phyloP scores from a whole-genome alignment of 306 rosid species.

The Sphenostylis stenocarpa region DNA sequence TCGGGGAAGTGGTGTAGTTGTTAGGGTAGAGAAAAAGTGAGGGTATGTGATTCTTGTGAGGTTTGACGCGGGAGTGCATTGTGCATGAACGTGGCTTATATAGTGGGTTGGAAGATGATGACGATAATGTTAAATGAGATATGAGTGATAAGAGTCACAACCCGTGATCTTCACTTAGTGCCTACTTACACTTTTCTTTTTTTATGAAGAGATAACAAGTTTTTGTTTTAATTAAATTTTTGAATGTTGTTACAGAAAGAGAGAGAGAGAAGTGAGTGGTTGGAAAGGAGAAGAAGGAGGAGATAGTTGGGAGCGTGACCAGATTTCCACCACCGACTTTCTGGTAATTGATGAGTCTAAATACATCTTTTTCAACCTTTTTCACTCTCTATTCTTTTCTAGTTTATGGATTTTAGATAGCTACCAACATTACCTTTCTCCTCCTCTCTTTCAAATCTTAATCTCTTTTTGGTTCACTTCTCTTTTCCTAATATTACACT shows the following conservation, averaged over 20 bases:
- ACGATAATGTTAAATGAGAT: not conserved
- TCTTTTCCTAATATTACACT: no score
- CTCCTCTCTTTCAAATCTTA: not conserved
- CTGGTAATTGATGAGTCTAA: conserved; percentile 25
- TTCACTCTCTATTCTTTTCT: not conserved
- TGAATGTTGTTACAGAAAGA: no score
- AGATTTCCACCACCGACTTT: conserved; percentile 49
- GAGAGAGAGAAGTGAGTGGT: no score
- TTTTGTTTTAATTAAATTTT: no score
- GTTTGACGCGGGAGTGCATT: conserved; percentile 14
- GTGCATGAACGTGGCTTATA: conserved; percentile 46
- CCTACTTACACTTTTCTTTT: conserved; percentile 3
- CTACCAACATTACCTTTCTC: not conserved
- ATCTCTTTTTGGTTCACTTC: no score
- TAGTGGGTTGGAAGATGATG: conserved; percentile 29
- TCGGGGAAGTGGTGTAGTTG: not conserved
- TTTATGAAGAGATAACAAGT: no score
- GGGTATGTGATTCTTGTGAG: conserved; percentile 22
- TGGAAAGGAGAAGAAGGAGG: not conserved
- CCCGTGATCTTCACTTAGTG: conserved; percentile 35
- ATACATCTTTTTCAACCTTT: not conserved
- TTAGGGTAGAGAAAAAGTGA: not conserved
- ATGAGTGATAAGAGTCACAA: conserved; percentile 4
- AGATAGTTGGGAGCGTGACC: conserved; percentile 16
- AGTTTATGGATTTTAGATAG: not conserved